Evolutionary conservation across 768 basidiomycete genomes (phyloP).

Genomic region (Leucosporidium creatinivorum): DNA sequence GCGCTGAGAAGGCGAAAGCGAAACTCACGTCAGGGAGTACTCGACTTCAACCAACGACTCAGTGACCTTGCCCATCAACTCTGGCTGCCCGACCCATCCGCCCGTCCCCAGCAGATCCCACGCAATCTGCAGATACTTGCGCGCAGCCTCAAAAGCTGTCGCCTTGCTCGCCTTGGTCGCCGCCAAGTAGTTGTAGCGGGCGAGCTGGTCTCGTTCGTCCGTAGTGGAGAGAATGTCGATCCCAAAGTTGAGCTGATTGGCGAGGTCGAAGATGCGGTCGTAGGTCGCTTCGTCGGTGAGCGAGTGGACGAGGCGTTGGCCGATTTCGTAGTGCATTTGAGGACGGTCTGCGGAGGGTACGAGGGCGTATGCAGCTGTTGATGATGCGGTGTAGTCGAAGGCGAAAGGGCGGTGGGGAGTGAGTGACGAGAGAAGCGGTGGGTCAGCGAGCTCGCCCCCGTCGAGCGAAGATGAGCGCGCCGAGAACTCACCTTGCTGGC

Average conservation of each 20-base stretch:
- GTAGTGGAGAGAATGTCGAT: slow-evolving; percentile 12
- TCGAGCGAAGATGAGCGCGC: no score
- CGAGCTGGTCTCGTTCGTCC: slow-evolving; percentile 20
- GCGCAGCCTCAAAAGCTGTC: slow-evolving; percentile 28
- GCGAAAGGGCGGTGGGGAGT: no score
- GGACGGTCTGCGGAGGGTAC: slow-evolving; percentile 1
- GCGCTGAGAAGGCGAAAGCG: background rate
- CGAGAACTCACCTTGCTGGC: slow-evolving; percentile 20
- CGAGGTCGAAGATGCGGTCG: slow-evolving; percentile 29
- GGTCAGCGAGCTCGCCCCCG: no score
- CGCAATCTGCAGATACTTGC: slow-evolving; percentile 14
- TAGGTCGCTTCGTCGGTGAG: background rate
- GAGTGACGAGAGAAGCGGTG: no score
- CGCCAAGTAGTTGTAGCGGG: slow-evolving; percentile 20
- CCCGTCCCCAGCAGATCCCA: slow-evolving; percentile 19
- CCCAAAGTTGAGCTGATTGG: slow-evolving; percentile 29
- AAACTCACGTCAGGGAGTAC: slow-evolving; percentile 25
- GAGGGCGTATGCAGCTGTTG: slow-evolving; percentile 25
- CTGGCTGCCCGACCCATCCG: slow-evolving; percentile 9
- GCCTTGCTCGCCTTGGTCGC: slow-evolving; percentile 11
- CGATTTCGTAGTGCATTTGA: slow-evolving; percentile 20
- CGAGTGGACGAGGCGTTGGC: slow-evolving; percentile 11
- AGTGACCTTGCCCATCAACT: slow-evolving; percentile 21
- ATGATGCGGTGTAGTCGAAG: no score
- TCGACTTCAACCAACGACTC: slow-evolving; percentile 25